phyloP scores from a whole-genome alignment of 1,284 basidiomycete genomes.

The Apiotrichum domesticum region DNA sequence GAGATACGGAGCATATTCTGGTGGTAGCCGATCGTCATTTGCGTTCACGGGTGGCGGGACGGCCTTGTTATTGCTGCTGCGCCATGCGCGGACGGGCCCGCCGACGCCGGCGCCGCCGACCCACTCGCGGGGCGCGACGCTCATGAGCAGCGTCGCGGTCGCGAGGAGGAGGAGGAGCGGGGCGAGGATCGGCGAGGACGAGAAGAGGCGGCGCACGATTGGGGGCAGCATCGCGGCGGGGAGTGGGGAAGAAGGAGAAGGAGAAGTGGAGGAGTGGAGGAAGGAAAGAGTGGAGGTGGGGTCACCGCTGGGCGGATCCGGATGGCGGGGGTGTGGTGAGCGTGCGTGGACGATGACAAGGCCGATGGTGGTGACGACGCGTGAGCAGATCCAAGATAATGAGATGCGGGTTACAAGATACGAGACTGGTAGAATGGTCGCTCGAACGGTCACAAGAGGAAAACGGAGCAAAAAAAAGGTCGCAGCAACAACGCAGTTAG shows the following conservation, averaged over 20 bases:
- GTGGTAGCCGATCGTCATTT: constrained; percentile 13
- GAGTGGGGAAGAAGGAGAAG: neutral
- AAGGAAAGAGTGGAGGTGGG: neutral
- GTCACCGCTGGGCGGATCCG: too few relatives aligned
- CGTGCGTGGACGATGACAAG: too few relatives aligned
- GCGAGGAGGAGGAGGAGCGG: constrained; percentile 3
- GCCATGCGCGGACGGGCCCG: neutral
- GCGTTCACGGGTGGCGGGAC: neutral
- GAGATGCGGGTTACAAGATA: too few relatives aligned
- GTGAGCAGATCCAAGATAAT: too few relatives aligned
- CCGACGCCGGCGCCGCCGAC: constrained; percentile 4
- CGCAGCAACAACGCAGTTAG: too few relatives aligned
- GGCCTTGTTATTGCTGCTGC: neutral
- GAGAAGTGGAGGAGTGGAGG: neutral
- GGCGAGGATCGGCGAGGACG: neutral
- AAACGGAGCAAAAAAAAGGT: too few relatives aligned
- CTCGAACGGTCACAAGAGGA: too few relatives aligned
- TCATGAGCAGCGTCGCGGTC: constrained; percentile 1
- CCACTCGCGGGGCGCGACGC: constrained; percentile 1
- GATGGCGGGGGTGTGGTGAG: too few relatives aligned
- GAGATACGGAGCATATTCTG: constrained; percentile 14
- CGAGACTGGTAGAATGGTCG: too few relatives aligned
- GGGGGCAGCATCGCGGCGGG: constrained; percentile 4
- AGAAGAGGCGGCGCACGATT: constrained; percentile 4
- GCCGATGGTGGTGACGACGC: too few relatives aligned